A percentile compares a stretch with the other conserved stretches of the same genome.
Evolutionary conservation across 2,329 filamentous ascomycete species (phyloP).

Genomic region (Paraconiothyrium sp.): DNA sequence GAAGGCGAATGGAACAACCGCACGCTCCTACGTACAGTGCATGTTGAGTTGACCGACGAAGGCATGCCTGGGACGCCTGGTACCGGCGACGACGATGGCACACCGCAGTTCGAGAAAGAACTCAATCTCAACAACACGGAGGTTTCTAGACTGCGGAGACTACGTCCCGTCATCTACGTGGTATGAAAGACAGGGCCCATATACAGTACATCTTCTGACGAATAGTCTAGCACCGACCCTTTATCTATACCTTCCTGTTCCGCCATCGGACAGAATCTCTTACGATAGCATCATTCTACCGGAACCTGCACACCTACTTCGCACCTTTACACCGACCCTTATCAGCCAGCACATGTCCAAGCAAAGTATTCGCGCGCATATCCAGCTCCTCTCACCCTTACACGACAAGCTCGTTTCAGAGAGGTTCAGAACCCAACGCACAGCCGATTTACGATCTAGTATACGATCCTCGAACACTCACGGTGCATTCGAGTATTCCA

Average conservation of each 20-base stretch:
- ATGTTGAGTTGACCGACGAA: constrained; percentile 68
- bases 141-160: constrained; percentile 36
- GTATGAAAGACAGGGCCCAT: constrained; percentile 41
- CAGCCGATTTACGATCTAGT: constrained; percentile 68
- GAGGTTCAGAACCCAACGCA: constrained; percentile 39
- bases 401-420: constrained; percentile 47
- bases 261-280: constrained; percentile 66
- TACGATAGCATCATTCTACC: constrained; percentile 56
- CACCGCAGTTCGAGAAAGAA: constrained; percentile 32
- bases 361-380: constrained; percentile 55
- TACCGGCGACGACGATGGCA: constrained; percentile 29
- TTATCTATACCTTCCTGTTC: constrained; percentile 82
- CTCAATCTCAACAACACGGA: constrained; percentile 20
- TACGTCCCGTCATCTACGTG: constrained; percentile 77
- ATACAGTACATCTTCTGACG: constrained; percentile 1
- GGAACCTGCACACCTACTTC: constrained; percentile 62
- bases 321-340: constrained; percentile 57
- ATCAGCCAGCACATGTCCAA: constrained; percentile 53
- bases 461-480: constrained; percentile 67
- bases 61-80: constrained; percentile 22
- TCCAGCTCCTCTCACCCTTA: constrained; percentile 47
- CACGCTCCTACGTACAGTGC: constrained; percentile 71
- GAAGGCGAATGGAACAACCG: constrained; percentile 55
- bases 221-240: constrained; percentile 66
- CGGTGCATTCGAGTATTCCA: constrained; percentile 69